Percentiles rank a stretch among this genome's conserved stretches.
Conservation (phyloP, 176 grass and related monocot genomes). For the Raddia guianensis region DNA sequence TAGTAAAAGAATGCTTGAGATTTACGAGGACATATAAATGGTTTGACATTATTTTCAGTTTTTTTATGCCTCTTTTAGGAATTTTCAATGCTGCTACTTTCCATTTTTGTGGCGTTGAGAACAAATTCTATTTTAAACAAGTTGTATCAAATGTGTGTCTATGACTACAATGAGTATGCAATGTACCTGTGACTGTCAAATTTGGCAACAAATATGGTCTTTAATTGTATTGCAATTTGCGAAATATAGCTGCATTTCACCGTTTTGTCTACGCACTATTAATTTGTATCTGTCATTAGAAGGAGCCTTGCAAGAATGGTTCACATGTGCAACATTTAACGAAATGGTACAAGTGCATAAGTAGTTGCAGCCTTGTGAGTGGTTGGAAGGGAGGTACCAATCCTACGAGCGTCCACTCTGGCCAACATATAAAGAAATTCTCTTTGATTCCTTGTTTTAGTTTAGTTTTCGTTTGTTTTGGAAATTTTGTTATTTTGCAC, state of each 20-base stretch:
- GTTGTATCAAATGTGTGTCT: neutral
- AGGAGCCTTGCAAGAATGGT: constrained; percentile 27
- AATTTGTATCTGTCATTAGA: constrained; percentile 43
- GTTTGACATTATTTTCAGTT: neutral
- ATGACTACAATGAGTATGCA: neutral
- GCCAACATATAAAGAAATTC: constrained; percentile 22
- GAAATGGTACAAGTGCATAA: constrained; percentile 43
- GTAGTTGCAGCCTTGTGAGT: constrained; percentile 6
- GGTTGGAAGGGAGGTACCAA: constrained; percentile 35
- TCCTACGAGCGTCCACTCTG: constrained; percentile 36
- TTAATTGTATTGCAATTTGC: constrained; percentile 15
- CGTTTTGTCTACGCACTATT: constrained; percentile 15
- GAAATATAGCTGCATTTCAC: constrained; percentile 33
- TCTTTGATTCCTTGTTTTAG: too few relatives aligned
- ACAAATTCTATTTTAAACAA: neutral
- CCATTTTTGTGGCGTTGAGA: neutral
- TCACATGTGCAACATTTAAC: constrained; percentile 60
- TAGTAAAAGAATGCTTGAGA: neutral
- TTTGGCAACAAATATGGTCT: constrained; percentile 3
- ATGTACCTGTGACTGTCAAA: neutral
- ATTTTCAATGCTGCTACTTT: neutral
- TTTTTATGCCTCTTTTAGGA: neutral
- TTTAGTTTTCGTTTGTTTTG: too few relatives aligned
- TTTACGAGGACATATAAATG: neutral
- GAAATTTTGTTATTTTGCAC: too few relatives aligned